These are phyloP conservation scores for Leucogyrophana mollusca DNA, from an alignment of 768 basidiomycete species.

Conservation along the genomic window DNA sequence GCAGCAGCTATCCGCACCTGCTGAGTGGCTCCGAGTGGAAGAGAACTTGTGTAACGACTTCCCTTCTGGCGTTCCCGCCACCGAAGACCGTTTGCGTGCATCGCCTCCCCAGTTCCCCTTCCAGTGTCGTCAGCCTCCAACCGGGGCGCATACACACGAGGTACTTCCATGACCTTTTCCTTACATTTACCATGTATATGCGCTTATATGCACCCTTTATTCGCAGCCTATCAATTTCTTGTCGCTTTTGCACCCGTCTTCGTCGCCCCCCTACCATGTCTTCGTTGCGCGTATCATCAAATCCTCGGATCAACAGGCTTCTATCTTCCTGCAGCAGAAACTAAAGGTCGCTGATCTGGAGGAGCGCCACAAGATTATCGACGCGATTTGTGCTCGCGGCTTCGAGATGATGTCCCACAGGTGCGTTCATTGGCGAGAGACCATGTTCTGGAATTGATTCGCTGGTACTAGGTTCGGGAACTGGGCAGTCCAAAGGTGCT, in stretches of 20 bases:
- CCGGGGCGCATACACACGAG: conserved; percentile 44
- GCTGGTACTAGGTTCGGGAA: conserved; percentile 70
- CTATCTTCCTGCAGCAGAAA: conserved; percentile 88
- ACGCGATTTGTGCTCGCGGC: conserved; percentile 80
- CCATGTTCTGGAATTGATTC: conserved; percentile 2
- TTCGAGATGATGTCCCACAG: conserved; percentile 94
- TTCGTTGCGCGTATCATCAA: conserved; percentile 87
- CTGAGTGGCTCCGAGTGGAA: conserved; percentile 45
- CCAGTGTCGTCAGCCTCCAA: conserved; percentile 23
- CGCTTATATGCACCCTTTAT: conserved; percentile 9
- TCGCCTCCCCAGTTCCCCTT: conserved; percentile 26
- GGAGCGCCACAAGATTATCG: conserved; percentile 80
- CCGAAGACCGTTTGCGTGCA: conserved; percentile 27
- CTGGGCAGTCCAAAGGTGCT: conserved; percentile 87
- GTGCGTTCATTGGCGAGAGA: conserved; percentile 31
- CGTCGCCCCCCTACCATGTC: conserved; percentile 77
- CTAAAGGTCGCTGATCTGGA: conserved; percentile 80
- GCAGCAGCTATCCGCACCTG: conserved; percentile 24
- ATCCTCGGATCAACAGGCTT: conserved; percentile 87
- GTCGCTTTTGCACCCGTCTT: conserved; percentile 80
- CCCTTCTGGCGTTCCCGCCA: conserved; percentile 16
- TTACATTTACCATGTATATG: conserved; percentile 12
- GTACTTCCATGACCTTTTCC: conserved; percentile 35
- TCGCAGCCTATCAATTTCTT: conserved; percentile 85
- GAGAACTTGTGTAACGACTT: conserved; percentile 26